Conservation (phyloP, 345 rosid genomes). For the Eucalyptus curtisii region DNA sequence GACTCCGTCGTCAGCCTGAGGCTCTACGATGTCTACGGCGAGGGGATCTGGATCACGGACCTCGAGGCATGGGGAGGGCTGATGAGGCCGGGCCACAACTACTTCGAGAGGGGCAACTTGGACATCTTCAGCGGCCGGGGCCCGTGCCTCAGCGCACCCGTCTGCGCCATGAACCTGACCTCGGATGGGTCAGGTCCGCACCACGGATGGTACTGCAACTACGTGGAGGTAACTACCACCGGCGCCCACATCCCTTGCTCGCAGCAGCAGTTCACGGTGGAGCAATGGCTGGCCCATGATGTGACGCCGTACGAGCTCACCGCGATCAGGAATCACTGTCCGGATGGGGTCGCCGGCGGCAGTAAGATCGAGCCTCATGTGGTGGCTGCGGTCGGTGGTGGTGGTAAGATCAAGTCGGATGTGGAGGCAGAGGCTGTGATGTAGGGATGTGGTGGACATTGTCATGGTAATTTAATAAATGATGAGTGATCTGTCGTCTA, state of each 20-base stretch:
- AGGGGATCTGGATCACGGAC: slow-evolving; percentile 20
- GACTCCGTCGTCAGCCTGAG: slow-evolving; percentile 52
- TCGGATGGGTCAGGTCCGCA: slow-evolving; percentile 67
- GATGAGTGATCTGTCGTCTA: not conserved
- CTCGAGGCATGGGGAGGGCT: slow-evolving; percentile 79
- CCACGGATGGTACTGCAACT: slow-evolving; percentile 89
- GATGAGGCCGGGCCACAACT: slow-evolving; percentile 60
- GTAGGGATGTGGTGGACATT: not conserved
- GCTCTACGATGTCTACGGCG: slow-evolving; percentile 38
- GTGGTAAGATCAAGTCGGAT: not conserved
- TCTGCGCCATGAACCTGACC: slow-evolving; percentile 64
- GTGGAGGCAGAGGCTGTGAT: not conserved
- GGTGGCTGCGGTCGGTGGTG: not conserved
- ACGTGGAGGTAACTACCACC: slow-evolving; percentile 60
- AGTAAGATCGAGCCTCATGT: not conserved
- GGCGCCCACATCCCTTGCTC: slow-evolving; percentile 47
- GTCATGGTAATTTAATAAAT: not conserved
- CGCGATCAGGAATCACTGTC: slow-evolving; percentile 37
- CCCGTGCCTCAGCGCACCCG: slow-evolving; percentile 32
- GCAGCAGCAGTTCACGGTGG: slow-evolving; percentile 49
- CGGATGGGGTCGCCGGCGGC: not conserved
- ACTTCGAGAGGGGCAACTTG: slow-evolving; percentile 84
- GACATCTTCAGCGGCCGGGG: slow-evolving; percentile 81
- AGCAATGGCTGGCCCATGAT: slow-evolving; percentile 86
- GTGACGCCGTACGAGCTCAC: slow-evolving; percentile 52